These are phyloP conservation scores for Meyerozyma athensensis DNA, from an alignment of 1,139 yeast species.

Conservation along the genomic window DNA sequence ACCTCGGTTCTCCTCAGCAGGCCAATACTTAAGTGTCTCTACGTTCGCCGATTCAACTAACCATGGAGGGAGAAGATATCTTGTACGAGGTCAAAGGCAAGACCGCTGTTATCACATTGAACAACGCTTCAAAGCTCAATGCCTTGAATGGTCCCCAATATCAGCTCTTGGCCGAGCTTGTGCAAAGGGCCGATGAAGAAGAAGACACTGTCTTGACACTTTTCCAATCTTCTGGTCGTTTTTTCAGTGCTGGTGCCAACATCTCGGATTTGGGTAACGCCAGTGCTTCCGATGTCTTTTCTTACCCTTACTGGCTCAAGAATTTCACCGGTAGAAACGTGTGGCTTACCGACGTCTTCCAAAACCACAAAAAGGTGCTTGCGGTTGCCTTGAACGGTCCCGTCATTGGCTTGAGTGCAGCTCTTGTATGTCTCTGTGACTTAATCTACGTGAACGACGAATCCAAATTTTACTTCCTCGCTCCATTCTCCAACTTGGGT, in stretches of 20 bases:
- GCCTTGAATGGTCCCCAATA: slow-evolving; percentile 70
- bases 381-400: slow-evolving; percentile 85
- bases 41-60: background rate
- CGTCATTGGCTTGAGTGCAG: slow-evolving; percentile 75
- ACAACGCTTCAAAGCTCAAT: slow-evolving; percentile 58
- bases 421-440: slow-evolving; percentile 71
- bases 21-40: background rate
- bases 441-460: slow-evolving; percentile 66
- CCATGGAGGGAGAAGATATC: slow-evolving; percentile 21
- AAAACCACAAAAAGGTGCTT: slow-evolving; percentile 67
- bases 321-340: slow-evolving; percentile 67
- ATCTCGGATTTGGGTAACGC: slow-evolving; percentile 32
- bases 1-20: slow-evolving; percentile 3
- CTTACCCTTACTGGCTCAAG: slow-evolving; percentile 53
- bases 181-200: slow-evolving; percentile 66
- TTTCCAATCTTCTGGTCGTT: slow-evolving; percentile 68
- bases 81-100: slow-evolving; percentile 50
- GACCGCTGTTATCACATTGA: slow-evolving; percentile 63
- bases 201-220: slow-evolving; percentile 63
- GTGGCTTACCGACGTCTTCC: slow-evolving; percentile 63
- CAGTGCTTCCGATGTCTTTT: slow-evolving; percentile 25
- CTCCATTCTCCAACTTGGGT: slow-evolving; percentile 82
- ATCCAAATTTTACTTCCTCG: slow-evolving; percentile 51
- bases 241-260: slow-evolving; percentile 86
- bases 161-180: slow-evolving; percentile 52